phyloP scores from a whole-genome alignment of 2,329 filamentous ascomycete genomes.

The Aschersonia sp. region DNA sequence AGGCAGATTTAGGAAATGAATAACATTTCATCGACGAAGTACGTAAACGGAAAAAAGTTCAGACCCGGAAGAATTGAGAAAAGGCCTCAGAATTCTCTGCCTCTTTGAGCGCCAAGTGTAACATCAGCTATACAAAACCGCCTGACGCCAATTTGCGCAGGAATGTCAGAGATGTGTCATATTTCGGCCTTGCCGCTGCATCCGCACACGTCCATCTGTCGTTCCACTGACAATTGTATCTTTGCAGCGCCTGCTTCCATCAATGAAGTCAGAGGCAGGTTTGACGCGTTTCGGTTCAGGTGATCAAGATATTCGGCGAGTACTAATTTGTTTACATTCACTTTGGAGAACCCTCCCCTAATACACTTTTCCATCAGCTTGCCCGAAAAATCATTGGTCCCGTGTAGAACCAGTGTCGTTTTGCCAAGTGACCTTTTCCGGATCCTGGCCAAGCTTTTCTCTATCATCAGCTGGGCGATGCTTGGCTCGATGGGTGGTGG shows the following conservation, averaged over 20 bases:
- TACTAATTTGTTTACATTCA: slow-evolving; percentile 43
- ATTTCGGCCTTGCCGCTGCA: background rate
- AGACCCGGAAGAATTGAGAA: no score
- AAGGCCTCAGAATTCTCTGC: no score
- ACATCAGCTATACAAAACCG: no score
- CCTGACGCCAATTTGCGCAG: no score
- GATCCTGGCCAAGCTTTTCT: slow-evolving; percentile 21
- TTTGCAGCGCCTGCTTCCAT: slow-evolving; percentile 30
- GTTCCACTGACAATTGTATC: slow-evolving; percentile 25
- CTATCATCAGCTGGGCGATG: background rate
- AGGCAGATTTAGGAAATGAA: slow-evolving; percentile 4
- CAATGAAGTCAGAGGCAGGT: slow-evolving; percentile 18
- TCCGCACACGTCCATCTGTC: slow-evolving; percentile 29
- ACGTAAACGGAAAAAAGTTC: no score
- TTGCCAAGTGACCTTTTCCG: slow-evolving; percentile 15
- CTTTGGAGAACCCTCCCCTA: slow-evolving; percentile 33
- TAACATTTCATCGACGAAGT: no score
- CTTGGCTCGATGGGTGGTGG: no score
- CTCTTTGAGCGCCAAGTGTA: no score
- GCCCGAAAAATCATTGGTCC: slow-evolving; percentile 38
- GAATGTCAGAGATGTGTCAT: no score
- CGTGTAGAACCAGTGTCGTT: slow-evolving; percentile 35
- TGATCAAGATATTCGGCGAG: slow-evolving; percentile 27
- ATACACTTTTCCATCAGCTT: slow-evolving; percentile 38
- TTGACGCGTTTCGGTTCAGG: slow-evolving; percentile 22